These are phyloP conservation scores for Suhomyces sp. DNA, from an alignment of 805 yeast species.

Conservation along the genomic window DNA sequence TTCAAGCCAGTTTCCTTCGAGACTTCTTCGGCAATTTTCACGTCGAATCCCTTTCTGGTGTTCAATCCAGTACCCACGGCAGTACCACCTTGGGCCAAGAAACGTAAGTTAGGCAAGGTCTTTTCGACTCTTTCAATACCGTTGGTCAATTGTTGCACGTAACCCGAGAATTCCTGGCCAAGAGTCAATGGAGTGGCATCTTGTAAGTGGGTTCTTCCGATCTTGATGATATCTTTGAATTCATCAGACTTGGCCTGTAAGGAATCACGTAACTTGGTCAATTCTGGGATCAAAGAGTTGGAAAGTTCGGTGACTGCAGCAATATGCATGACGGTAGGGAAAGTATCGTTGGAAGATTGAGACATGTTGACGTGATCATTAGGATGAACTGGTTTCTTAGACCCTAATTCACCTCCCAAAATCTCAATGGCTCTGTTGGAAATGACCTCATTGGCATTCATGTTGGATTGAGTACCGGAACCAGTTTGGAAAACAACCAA, in stretches of 20 bases:
- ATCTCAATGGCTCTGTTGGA: constrained; percentile 97
- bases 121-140: constrained; percentile 86
- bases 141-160: constrained; percentile 87
- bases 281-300: constrained; percentile 72
- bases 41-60: constrained; percentile 88
- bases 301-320: constrained; percentile 93
- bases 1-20: constrained; percentile 82
- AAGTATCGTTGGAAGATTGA: constrained; percentile 97
- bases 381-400: constrained; percentile 94
- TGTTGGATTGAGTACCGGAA: constrained; percentile 97
- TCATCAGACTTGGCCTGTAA: constrained; percentile 75
- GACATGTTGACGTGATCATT: constrained; percentile 98
- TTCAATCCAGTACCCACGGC: constrained; percentile 99
- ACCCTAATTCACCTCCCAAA: constrained; percentile 88
- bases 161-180: constrained; percentile 98
- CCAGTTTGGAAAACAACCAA: constrained; percentile 99
- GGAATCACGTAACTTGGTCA: constrained; percentile 75
- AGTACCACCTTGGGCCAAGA: constrained; percentile 98
- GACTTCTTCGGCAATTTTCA: constrained; percentile 82
- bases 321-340: constrained; percentile 99
- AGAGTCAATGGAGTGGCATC: constrained; percentile 98
- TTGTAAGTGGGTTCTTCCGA: constrained; percentile 98
- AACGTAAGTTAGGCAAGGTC: constrained; percentile 71
- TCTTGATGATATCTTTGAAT: constrained; percentile 87
- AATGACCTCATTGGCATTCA: constrained; percentile 99